These are phyloP conservation scores for Yamadazyma sp. DNA, from an alignment of 805 yeast species.

Conservation along the genomic window DNA sequence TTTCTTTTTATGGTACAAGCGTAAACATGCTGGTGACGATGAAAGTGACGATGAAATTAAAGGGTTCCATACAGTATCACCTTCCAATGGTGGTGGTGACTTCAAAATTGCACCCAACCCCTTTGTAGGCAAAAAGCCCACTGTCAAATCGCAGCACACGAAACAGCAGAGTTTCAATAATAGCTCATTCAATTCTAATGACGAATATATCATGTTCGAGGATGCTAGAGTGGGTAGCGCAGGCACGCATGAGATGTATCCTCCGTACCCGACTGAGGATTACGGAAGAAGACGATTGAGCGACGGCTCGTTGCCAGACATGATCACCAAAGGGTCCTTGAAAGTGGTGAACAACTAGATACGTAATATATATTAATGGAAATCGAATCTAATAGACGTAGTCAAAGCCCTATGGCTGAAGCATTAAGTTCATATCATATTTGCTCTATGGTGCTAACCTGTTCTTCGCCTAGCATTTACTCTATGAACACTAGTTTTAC, in stretches of 20 bases:
- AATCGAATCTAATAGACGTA: conserved; percentile 4
- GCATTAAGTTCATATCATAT: no score
- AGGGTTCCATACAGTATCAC: conserved; percentile 9
- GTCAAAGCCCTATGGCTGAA: no score
- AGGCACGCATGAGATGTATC: conserved; percentile 2
- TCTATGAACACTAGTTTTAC: no score
- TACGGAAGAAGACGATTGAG: conserved; percentile 51
- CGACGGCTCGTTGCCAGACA: conserved; percentile 56
- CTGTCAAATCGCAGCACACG: conserved; percentile 19
- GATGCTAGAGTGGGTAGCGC: conserved; percentile 7
- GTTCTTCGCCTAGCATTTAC: no score
- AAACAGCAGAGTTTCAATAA: conserved; percentile 16
- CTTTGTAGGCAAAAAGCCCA: conserved; percentile 23
- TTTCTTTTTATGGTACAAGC: conserved; percentile 40
- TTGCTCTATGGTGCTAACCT: no score
- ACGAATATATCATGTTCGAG: conserved; percentile 22
- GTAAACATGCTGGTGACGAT: conserved; percentile 40
- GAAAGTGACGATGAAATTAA: conserved; percentile 29
- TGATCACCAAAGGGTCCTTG: conserved; percentile 45
- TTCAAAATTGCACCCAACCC: conserved; percentile 22
- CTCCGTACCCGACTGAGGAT: conserved; percentile 23
- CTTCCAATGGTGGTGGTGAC: conserved; percentile 6
- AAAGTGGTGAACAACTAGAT: conserved; percentile 47
- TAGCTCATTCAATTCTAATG: conserved; percentile 22
- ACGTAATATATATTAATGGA: no score